Evolutionary conservation across 805 yeast genomes (phyloP), one percentile per base, ranked within the genome.

Genomic region (Zygotorulaspora sp.): DNA sequence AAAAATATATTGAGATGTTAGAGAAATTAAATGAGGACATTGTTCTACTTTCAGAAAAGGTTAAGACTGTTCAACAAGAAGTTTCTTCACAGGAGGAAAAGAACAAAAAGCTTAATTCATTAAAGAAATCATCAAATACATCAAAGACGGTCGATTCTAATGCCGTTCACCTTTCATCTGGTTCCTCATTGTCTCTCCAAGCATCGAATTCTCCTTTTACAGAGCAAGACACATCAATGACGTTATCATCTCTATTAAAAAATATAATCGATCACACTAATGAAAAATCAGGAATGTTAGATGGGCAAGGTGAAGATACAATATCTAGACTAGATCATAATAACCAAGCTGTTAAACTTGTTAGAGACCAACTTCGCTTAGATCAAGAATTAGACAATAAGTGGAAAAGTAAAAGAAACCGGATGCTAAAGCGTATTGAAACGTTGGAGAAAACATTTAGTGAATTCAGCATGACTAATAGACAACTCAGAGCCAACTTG

Each of bases 221-320:
- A 10, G 28, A 27, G 19, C 33, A 29, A 20, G 45, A 33, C 14
- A 18, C 27, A 9, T 7, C 32, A 2, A 12, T 31, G n/a, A 24
- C 46, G 7, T 30, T 32, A 7, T 35, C 41, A 11, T 30, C 37
- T 11, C 35, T 56, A 10, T 25, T 54, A 8, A 52, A 48, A 27
- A 52, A 49, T 20, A 38, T 57, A n/a, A 41, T 44, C 20, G 56
- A 53, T 16, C 43, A 32, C 12, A 52, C 55, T 2, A 28, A 41
- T 2, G 58, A 54, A 10, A 57, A 47, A 21, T 52, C 56, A 15
- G 63, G 63, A 5, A 31, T 55, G n/a, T 35, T 56, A 18, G 45
- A 40, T 11, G 36, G 32, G 17, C 35, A 48, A 10, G 62, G 63
- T 22, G 58, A 56, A 30, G 54, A 48, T 10, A 43, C 50, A 17